Conservation (phyloP, 805 yeast genomes). For the Debaryomyces castellii region DNA sequence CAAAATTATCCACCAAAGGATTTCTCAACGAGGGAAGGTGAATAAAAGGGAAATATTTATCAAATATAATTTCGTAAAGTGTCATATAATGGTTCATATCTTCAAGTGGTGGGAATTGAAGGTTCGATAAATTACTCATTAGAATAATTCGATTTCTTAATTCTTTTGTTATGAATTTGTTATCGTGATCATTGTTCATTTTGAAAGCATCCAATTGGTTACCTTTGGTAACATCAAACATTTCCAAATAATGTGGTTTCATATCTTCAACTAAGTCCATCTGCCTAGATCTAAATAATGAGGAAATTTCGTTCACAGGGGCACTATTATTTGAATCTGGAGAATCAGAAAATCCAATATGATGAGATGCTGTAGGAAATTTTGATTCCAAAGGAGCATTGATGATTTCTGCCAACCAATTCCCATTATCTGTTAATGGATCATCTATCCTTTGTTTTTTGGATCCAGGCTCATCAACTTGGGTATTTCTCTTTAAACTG, state of each 20-base stretch:
- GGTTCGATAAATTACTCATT: conserved; percentile 51
- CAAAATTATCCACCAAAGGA: conserved; percentile 39
- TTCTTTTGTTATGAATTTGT: conserved; percentile 41
- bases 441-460: conserved; percentile 6
- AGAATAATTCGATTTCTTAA: conserved; percentile 53
- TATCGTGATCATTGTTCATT: neutral
- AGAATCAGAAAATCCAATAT: conserved; percentile 54
- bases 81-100: conserved; percentile 76
- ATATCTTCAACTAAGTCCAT: conserved; percentile 53
- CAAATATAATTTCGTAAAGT: conserved; percentile 76
- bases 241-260: neutral
- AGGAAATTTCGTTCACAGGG: conserved; percentile 39
- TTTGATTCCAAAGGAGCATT: conserved; percentile 63
- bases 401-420: conserved; percentile 72
- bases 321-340: conserved; percentile 18
- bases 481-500: neutral
- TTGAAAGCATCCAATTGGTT: conserved; percentile 3
- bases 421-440: conserved; percentile 29
- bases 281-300: conserved; percentile 64
- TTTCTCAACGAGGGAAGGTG: conserved; percentile 61
- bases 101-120: conserved; percentile 70
- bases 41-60: conserved; percentile 79
- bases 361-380: conserved; percentile 48
- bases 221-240: conserved; percentile 1
- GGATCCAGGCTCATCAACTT: neutral